Evolutionary conservation across 2,329 filamentous ascomycete genomes (phyloP).

Genomic region (Talaromyces sp.): DNA sequence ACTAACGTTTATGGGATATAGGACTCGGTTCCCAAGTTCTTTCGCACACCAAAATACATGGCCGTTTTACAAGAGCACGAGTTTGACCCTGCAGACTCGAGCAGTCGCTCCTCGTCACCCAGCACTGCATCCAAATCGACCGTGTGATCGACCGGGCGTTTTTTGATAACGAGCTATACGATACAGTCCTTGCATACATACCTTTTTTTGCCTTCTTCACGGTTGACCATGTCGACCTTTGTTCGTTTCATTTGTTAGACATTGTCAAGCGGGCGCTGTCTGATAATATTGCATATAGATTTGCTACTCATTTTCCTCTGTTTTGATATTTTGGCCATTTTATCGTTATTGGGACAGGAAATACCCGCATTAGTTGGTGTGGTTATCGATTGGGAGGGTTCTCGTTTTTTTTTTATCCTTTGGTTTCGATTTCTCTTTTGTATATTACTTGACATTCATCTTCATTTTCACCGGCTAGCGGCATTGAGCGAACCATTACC

Average conservation of each 20-base stretch:
- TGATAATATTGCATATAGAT: not conserved
- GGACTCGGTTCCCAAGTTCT: conserved; percentile 64
- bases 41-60: conserved; percentile 58
- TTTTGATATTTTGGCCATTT: not conserved
- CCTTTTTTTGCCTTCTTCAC: not conserved
- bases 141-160: not conserved
- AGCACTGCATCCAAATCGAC: not conserved
- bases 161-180: not conserved
- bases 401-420: not conserved
- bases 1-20: conserved; percentile 24
- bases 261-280: not conserved
- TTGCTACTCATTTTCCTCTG: not conserved
- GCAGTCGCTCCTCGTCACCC: conserved; percentile 3
- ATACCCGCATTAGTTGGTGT: not conserved
- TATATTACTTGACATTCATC: not conserved
- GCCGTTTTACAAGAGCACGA: conserved; percentile 56
- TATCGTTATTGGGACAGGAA: not conserved
- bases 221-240: not conserved
- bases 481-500: not conserved
- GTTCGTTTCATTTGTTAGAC: not conserved
- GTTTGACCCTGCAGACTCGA: conserved; percentile 38
- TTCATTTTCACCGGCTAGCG: not conserved
- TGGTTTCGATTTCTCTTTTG: not conserved
- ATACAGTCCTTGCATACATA: not conserved
- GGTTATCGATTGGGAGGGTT: not conserved